Evolutionary conservation across 192 early-diverging fungal species (phyloP), one percentile per base, ranked within the genome.

Genomic region (Mortierella antarctica): DNA sequence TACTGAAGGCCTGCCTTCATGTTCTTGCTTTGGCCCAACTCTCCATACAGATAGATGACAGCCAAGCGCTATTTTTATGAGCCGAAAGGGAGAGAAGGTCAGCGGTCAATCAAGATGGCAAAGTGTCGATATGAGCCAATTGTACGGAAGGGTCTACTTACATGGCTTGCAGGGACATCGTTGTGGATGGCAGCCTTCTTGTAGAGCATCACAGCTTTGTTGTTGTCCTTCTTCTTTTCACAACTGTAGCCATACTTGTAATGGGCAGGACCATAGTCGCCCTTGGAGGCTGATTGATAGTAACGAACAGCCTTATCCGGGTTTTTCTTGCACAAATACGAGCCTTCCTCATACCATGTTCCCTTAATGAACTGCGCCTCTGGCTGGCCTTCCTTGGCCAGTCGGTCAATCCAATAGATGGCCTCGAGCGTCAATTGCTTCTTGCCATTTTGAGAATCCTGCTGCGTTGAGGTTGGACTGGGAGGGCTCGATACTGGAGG

Each of bases 1-100:
- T 93, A 96, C 51, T 91, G 89, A 67, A 98, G 86, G 15, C 92
- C 95, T 73, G 95, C 89, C 67, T 93, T 93, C 51, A 90, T 74
- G 71, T 95, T 92, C 56, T 78, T 82, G 39, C 85, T 77, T 70
- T 92, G 91, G 70, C 88, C 83, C 23, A 96, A 83, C 42, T 89
- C 85, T 67, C 96, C 96, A 14, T 88, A 84, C 62, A 96, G 83
- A 45, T 92, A 89, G 57, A 94, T 88, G 72, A 87, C 89, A 17
- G 95, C 92, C 79, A 97, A 83, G 53, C 93, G 91, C 91, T 94
- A 86, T 15, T 45, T 52, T 39, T 51, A 40, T 61, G 40, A 17
- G 20, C 57, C 7, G 42, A 65, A 51, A 65, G 18, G 44, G 39
- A 47, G n/a, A n/a, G 3, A 21, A 5, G 18, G 21, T 13, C 3